A percentile compares a stretch with the other conserved stretches of the same genome.
These are phyloP conservation scores for Melianthus villosus DNA, from an alignment of 441 rosid species.

Conservation along the genomic window DNA sequence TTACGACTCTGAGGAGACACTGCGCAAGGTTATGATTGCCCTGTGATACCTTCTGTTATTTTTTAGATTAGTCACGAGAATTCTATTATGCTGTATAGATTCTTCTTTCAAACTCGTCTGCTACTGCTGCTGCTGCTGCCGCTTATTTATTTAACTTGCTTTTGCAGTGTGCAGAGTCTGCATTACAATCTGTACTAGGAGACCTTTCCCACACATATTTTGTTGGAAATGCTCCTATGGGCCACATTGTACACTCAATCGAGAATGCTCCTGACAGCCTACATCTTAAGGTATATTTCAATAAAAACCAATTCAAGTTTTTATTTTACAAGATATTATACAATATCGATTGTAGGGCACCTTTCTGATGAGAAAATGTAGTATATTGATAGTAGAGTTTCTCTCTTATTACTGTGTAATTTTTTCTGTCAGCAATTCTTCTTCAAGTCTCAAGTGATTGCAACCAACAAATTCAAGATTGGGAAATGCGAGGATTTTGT, in stretches of 20 bases:
- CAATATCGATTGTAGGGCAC: background rate
- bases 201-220: conserved; percentile 69
- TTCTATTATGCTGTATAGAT: background rate
- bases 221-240: conserved; percentile 94
- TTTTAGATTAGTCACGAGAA: conserved; percentile 3
- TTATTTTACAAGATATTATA: background rate
- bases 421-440: conserved; percentile 21
- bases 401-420: conserved; percentile 5
- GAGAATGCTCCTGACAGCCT: conserved; percentile 25
- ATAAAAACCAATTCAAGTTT: background rate
- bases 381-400: background rate
- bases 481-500: conserved; percentile 55
- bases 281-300: conserved; percentile 41
- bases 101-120: too few relatives aligned
- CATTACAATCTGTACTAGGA: conserved; percentile 56
- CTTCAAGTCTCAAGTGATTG: conserved; percentile 62
- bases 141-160: too few relatives aligned
- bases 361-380: background rate
- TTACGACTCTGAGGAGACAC: conserved; percentile 69
- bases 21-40: conserved; percentile 48
- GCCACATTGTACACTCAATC: conserved; percentile 38
- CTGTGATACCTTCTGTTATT: background rate
- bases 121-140: too few relatives aligned
- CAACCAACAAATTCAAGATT: conserved; percentile 10
- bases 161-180: conserved; percentile 80